These are phyloP conservation scores for Rhodocollybia butyracea DNA, from an alignment of 768 basidiomycete genomes.

Conservation along the genomic window DNA sequence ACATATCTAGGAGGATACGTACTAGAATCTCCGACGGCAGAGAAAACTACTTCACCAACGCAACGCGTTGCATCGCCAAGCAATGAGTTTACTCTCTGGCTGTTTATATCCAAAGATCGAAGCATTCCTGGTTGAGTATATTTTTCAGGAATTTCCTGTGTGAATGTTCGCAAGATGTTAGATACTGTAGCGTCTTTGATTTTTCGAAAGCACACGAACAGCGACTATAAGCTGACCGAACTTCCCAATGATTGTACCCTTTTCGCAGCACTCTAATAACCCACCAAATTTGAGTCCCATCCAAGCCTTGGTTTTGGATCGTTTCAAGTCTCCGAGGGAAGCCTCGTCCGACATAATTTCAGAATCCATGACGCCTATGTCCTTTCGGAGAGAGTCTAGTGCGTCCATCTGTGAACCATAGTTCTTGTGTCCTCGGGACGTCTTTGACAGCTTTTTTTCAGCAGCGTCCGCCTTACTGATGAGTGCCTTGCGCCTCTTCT, in stretches of 20 bases:
- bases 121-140: constrained; percentile 76
- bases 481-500: constrained; percentile 63
- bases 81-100: constrained; percentile 56
- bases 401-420: constrained; percentile 67
- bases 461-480: constrained; percentile 73
- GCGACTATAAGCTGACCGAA: constrained; percentile 51
- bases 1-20: constrained; percentile 17
- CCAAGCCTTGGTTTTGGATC: constrained; percentile 61
- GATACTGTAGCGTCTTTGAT: background rate
- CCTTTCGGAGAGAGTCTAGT: constrained; percentile 65
- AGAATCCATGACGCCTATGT: constrained; percentile 74
- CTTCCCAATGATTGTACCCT: constrained; percentile 59
- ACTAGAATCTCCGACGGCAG: constrained; percentile 30
- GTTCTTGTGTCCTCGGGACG: constrained; percentile 45
- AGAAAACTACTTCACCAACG: constrained; percentile 51
- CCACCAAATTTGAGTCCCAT: constrained; percentile 89
- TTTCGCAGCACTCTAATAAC: constrained; percentile 79
- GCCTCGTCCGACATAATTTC: constrained; percentile 85
- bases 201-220: constrained; percentile 26
- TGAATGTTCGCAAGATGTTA: too few species aligned
- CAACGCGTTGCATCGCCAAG: constrained; percentile 59
- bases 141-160: constrained; percentile 75
- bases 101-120: constrained; percentile 67
- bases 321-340: constrained; percentile 78
- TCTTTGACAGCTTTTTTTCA: constrained; percentile 85